phyloP scores from a whole-genome alignment of 164 flowering plant genomes.

The Paratinospora sagittata region DNA sequence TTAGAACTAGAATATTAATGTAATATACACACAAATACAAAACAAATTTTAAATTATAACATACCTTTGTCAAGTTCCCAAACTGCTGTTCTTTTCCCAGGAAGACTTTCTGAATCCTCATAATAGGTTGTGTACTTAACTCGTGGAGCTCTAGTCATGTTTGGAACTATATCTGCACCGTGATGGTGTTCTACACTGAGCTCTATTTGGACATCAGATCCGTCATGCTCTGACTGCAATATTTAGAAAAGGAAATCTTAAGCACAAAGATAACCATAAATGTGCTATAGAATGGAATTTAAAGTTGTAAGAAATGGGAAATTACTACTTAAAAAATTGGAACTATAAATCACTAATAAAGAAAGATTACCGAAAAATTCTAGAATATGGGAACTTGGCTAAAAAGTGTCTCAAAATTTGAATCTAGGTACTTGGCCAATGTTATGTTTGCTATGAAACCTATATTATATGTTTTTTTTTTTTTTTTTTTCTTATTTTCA shows the following conservation, averaged over 20 bases:
- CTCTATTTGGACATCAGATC: slow-evolving; percentile 81
- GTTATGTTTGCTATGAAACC: no score
- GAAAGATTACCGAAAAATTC: neutral
- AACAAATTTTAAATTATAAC: neutral
- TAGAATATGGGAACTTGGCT: no score
- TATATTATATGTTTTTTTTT: no score
- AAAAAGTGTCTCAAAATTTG: no score
- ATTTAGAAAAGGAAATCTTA: neutral
- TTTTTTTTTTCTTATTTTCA: no score
- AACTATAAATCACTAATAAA: neutral
- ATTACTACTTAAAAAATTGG: neutral
- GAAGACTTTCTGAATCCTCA: slow-evolving; percentile 93
- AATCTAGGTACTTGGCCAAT: no score
- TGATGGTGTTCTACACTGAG: slow-evolving; percentile 66
- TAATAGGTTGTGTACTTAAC: slow-evolving; percentile 87
- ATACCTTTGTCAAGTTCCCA: slow-evolving; percentile 94
- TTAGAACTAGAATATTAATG: neutral
- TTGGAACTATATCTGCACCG: slow-evolving; percentile 70
- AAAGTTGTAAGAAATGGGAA: neutral
- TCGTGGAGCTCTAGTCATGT: slow-evolving; percentile 77
- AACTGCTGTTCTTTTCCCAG: slow-evolving; percentile 87
- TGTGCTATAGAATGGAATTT: neutral
- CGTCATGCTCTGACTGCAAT: slow-evolving; percentile 90
- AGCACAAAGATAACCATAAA: neutral
- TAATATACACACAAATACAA: neutral